These are phyloP conservation scores for Gaultheria prostrata DNA, from an alignment of 148 eudicot species.

Conservation along the genomic window DNA sequence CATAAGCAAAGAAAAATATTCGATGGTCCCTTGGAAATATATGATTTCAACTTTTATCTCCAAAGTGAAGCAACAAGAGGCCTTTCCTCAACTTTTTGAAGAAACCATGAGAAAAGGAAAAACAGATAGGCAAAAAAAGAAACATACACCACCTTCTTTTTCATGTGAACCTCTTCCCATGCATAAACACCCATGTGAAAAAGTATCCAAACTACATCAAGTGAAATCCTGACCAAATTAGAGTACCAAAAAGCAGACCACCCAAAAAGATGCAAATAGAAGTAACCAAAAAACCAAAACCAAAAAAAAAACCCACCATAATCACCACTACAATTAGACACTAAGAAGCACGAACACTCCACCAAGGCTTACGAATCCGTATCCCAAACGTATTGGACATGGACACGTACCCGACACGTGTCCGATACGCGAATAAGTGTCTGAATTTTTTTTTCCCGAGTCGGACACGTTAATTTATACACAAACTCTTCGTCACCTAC, in stretches of 20 bases:
- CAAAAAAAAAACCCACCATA: constrained; percentile 1
- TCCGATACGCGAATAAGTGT: too few relatives aligned
- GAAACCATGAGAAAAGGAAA: background rate
- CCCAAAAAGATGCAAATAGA: background rate
- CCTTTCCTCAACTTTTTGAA: background rate
- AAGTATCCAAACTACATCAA: constrained; percentile 14
- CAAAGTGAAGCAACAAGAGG: background rate
- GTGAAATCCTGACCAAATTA: constrained; percentile 10
- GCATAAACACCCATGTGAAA: constrained; percentile 3
- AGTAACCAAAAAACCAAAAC: constrained; percentile 10
- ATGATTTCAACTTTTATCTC: background rate
- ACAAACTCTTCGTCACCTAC: constrained; percentile 47
- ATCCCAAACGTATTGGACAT: too few relatives aligned
- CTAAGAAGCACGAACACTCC: too few relatives aligned
- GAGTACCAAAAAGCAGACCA: background rate
- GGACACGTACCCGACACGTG: too few relatives aligned
- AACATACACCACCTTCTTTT: background rate
- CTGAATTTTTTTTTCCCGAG: too few relatives aligned
- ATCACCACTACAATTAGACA: constrained; percentile 1
- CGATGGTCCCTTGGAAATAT: background rate
- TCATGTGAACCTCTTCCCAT: background rate
- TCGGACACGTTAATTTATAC: too few relatives aligned
- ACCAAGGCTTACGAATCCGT: too few relatives aligned
- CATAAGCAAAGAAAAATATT: background rate
- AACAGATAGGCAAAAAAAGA: background rate